Evolutionary conservation across 2,329 filamentous ascomycete genomes (phyloP).

Genomic region (Apiospora marii): DNA sequence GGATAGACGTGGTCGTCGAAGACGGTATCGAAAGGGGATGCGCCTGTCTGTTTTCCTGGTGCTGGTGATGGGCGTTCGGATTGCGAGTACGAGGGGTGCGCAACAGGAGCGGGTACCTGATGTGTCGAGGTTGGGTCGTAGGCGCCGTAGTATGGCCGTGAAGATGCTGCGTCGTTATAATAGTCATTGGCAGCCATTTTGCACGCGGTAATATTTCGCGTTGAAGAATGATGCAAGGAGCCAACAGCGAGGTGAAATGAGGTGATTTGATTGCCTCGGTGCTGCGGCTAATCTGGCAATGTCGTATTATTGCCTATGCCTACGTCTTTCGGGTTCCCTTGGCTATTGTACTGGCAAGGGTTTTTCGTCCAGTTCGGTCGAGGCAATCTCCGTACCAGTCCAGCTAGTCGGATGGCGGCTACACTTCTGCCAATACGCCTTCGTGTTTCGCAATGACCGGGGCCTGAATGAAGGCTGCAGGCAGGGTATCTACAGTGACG

Average conservation of each 20-base stretch:
- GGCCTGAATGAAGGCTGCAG: not conserved
- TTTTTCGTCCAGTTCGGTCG: not conserved
- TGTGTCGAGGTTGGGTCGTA: conserved; percentile 42
- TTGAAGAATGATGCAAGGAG: not conserved
- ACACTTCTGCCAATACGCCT: not conserved
- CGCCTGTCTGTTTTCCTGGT: conserved; percentile 43
- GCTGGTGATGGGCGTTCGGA: conserved; percentile 47
- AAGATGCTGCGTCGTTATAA: conserved; percentile 57
- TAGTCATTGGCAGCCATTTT: conserved; percentile 73
- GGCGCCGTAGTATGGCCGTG: conserved; percentile 48
- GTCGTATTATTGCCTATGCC: conserved; percentile 5
- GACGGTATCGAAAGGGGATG: conserved; percentile 69
- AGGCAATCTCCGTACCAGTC: conserved; percentile 18
- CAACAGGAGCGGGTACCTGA: conserved; percentile 49
- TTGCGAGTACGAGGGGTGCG: conserved; percentile 54
- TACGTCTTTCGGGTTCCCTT: not conserved
- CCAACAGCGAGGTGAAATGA: not conserved
- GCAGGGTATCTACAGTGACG: not conserved
- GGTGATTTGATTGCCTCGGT: not conserved
- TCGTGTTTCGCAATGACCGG: conserved; percentile 10
- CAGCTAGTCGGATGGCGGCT: conserved; percentile 18
- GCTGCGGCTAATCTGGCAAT: not conserved
- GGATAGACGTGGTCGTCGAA: conserved; percentile 75
- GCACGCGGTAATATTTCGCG: not conserved
- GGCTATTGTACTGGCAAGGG: not conserved